Evolutionary conservation across 805 yeast species (phyloP), one percentile per base, ranked within the genome.

Genomic region (Scheffersomyces spartinae): DNA sequence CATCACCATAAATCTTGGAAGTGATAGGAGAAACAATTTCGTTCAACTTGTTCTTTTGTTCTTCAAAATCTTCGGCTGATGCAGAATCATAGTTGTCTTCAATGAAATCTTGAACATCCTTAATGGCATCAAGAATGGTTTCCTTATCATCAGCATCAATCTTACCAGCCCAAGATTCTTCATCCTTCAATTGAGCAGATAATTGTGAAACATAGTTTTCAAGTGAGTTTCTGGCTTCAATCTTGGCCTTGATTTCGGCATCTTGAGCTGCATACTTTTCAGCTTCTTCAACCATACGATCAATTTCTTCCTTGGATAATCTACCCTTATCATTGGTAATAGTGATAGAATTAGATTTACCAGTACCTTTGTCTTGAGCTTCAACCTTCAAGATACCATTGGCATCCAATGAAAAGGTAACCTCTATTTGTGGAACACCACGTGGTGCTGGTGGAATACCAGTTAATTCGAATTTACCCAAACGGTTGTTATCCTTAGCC

Each of bases 271-370:
- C 94, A 47, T 63, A 88, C 63, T 81, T 79, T 61, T 85, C 97
- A 43, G 96, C 96, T 52, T 88, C 97, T 49, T 75, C 91, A 36
- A 88, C 95, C 95, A 88, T 88, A 63, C 88, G 83, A 46, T 88
- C 96, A 45, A 88, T 86, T 37, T 85, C 95, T 35, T 86, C 95
- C 64, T 83, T 79, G 14, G 88, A 69, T 48, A 85, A 71, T 68
- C 96, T 81, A 47, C 95, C 94, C 67, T 83, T 83, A 59, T 85
- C 95, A 47, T 85, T 85, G 45, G 84, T 80, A 52, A 85, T 85
- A 29, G 94, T 83, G 49, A 85, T 81, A 45, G 88, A 77, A 58
- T 86, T 84, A 31, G 81, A 68, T 60, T 82, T 81, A 57, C 95
- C 96, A 30, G 95, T 83, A 49, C 91, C 95, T 67, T 85, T 85